Evolutionary conservation across 257 asterid genomes (phyloP).

Genomic region (Nicotiana knightiana): DNA sequence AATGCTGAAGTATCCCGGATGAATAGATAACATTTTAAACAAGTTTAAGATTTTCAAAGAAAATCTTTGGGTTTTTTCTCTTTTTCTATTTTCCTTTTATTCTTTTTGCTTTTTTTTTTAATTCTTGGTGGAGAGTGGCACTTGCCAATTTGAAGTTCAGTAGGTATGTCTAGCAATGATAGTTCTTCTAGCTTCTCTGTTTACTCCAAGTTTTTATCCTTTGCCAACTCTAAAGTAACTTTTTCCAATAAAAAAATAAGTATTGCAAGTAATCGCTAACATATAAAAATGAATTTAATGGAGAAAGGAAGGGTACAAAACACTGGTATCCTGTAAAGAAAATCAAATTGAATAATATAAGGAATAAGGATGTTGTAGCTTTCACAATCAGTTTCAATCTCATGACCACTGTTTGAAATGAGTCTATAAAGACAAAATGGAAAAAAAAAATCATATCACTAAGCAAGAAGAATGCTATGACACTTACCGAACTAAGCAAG

Average conservation of each 20-base stretch:
- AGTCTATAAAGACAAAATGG: background rate
- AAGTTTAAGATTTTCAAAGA: background rate
- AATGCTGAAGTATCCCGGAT: background rate
- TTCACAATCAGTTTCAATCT: background rate
- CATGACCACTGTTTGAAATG: background rate
- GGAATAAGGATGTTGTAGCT: background rate
- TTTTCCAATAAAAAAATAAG: background rate
- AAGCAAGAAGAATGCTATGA: slow-evolving; percentile 7
- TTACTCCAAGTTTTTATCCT: background rate
- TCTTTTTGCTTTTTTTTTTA: background rate
- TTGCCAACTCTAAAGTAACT: background rate
- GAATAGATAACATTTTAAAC: background rate
- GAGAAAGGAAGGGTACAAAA: background rate
- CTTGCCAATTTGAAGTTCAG: background rate
- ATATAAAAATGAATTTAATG: background rate
- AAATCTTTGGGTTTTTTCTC: background rate
- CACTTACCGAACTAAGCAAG: slow-evolving; percentile 83
- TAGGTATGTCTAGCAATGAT: background rate
- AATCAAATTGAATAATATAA: background rate
- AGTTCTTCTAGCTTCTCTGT: background rate
- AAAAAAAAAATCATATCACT: background rate
- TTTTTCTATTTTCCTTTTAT: background rate
- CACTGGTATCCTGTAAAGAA: background rate
- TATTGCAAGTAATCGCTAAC: background rate
- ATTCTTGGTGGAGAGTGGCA: background rate